Evolutionary conservation across 139 green algal species (phyloP), one percentile per base, ranked within the genome.

Genomic region (Chlorella ohadii): DNA sequence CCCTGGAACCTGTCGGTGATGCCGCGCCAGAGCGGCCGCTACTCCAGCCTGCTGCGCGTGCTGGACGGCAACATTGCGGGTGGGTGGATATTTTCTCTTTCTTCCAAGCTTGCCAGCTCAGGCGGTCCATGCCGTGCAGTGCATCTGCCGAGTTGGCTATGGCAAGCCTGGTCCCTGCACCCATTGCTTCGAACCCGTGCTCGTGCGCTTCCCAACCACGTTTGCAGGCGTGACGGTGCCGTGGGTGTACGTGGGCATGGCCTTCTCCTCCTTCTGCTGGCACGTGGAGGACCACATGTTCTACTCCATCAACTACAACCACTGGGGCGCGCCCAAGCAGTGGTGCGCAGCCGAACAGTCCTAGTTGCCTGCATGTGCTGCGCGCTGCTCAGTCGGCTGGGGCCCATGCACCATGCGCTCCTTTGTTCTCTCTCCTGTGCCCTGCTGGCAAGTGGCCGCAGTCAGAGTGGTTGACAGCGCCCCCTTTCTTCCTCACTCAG

Each of bases 251-350:
- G 84, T 97, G 56, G 94, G 93, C 80, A 96, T 94, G 90, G 87
- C 91, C 81, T 94, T 96, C 84, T 93, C 88, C 44, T 89, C 91
- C 61, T 96, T 94, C 79, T 93, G 91, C 85, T 98, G 95, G 96
- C 95, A 96, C 82, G 92, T 95, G 23, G 95, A 99, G 87, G 93
- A 97, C 74, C 96, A 98, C 89, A 89, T 93, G 84, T 92, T 99
- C 41, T 99, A 98, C 90, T 95, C 89, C 64, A 89, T 98, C 77
- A 98, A 96, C 86, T 99, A 99, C 90, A 85, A 96, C 55, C 96
- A 99, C 90, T 94, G 84, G 81, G 90, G 93, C 34, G 89, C 84
- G 19, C 80, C 89, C 36, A 93, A 92, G 84, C 81, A 85, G 23
- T 96, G 94, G 94, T 90, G 79, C 73, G 76, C 31, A 4, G 51